These are phyloP conservation scores for Calophaca sinica DNA, from an alignment of 306 rosid species.

Conservation along the genomic window DNA sequence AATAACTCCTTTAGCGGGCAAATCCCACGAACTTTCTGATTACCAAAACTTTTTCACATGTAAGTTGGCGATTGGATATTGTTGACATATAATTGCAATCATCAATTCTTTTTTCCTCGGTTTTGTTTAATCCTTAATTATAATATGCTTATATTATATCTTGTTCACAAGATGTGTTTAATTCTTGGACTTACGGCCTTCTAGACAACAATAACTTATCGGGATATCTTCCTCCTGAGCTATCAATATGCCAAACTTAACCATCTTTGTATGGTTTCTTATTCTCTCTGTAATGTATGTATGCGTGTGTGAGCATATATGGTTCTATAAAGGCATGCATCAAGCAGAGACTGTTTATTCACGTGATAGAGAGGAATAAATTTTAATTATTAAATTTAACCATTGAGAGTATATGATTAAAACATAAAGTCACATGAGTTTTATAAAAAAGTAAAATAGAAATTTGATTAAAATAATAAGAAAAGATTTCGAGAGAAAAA, in stretches of 20 bases:
- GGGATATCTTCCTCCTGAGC: conserved; percentile 76
- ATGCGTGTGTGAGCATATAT: neutral
- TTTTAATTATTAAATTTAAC: no score
- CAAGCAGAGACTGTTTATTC: no score
- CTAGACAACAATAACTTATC: conserved; percentile 91
- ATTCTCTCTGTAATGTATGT: neutral
- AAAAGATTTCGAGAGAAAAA: no score
- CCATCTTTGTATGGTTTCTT: conserved; percentile 60
- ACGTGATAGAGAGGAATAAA: no score
- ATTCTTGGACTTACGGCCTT: conserved; percentile 68
- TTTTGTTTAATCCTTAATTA: conserved; percentile 12
- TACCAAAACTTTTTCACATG: conserved; percentile 79
- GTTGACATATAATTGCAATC: conserved; percentile 10
- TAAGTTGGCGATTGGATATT: conserved; percentile 55
- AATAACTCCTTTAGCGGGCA: conserved; percentile 92
- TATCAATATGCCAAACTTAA: conserved; percentile 59
- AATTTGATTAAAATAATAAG: no score
- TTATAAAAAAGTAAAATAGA: no score
- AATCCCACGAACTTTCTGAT: conserved; percentile 73
- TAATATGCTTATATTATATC: conserved; percentile 11
- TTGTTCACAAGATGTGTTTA: conserved; percentile 41
- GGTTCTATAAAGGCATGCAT: neutral
- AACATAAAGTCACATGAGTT: no score
- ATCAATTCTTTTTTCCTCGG: neutral
- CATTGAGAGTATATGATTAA: no score